Evolutionary conservation across 805 yeast genomes (phyloP), one percentile per base, ranked within the genome.

Genomic region (Naumovozyma baii): DNA sequence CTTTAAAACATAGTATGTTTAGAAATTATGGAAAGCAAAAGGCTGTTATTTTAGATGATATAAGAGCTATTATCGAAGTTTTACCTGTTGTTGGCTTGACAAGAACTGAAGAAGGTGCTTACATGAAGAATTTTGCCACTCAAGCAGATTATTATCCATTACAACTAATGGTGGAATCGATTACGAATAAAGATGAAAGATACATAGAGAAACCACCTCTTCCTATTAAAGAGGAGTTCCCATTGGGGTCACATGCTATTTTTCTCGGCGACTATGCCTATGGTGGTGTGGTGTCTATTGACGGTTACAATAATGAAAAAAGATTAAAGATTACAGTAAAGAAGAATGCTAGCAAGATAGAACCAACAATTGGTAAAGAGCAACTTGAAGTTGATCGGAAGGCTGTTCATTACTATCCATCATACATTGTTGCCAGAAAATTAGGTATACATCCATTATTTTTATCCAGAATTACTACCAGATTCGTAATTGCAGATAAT

Each of bases 251-350:
- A 0, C 74, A 76, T 38, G 88, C 79, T 19, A 74, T 90, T 7
- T 84, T 84, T 55, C 67, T 92, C 44, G 94, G 96, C 36, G 85
- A 80, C 19, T 77, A 78, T 59, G 94, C 88, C 2, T 92, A 85
- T 57, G 97, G 98, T 39, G 74, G 85, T 4, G 78, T 83, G 33
- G 84, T 86, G 3, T 67, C 67, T 17, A 73, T 83, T 34, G 72
- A 72, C 36, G 90, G 83, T 0, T 75, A 80, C 52, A 68, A 67
- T 22, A 67, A 69, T 18, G 59, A 59, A 5, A 54, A 62, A 8
- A 64, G 71, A 46, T 62, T 82, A 41, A 66, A 68, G 16, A 45
- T 74, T 25, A 72, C 78, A 40, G 79, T 88, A 14, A 66, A 72
- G 13, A 71, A 69, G 44, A 66, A 70, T 31, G 56, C 67, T 3